phyloP scores from a whole-genome alignment of 2,329 filamentous ascomycete genomes.

The Phyllosticta paracitricarpa region DNA sequence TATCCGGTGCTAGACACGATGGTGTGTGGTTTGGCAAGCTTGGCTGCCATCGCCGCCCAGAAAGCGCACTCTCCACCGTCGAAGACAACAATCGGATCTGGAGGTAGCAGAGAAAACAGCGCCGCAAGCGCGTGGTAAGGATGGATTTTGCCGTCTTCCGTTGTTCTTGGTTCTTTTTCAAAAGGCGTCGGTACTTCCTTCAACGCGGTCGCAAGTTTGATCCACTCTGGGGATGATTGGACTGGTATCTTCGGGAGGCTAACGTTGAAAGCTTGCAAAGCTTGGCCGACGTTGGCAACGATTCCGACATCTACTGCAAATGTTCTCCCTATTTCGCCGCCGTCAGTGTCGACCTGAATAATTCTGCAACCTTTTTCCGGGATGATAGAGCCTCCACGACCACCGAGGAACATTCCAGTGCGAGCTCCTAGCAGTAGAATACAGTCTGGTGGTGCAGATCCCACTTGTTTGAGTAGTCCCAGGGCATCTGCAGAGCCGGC shows the following conservation, averaged over 20 bases:
- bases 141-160: slow-evolving; percentile 27
- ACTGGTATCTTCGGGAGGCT: slow-evolving; percentile 11
- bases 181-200: slow-evolving; percentile 8
- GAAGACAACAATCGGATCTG: slow-evolving; percentile 28
- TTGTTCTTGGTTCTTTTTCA: slow-evolving; percentile 16
- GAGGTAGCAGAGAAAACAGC: slow-evolving; percentile 28
- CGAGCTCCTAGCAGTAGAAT: slow-evolving; percentile 33
- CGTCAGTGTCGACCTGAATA: slow-evolving; percentile 35
- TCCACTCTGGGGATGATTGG: slow-evolving; percentile 18
- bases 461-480: slow-evolving; percentile 19
- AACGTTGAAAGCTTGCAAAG: slow-evolving; percentile 21
- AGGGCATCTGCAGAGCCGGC: slow-evolving; percentile 28
- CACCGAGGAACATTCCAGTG: slow-evolving; percentile 33
- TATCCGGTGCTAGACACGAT: slow-evolving; percentile 26
- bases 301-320: slow-evolving; percentile 32
- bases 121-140: slow-evolving; percentile 33
- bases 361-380: slow-evolving; percentile 28
- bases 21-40: slow-evolving; percentile 14
- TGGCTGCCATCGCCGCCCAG: slow-evolving; percentile 19
- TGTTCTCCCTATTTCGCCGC: slow-evolving; percentile 33
- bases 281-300: slow-evolving; percentile 29
- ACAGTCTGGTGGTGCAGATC: slow-evolving; percentile 30
- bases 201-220: slow-evolving; percentile 4
- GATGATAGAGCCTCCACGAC: slow-evolving; percentile 28
- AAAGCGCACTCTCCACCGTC: slow-evolving; percentile 33